These are phyloP conservation scores for Elongisporangium anandrum DNA, from an alignment of 352 stramenopile species.

Conservation along the genomic window DNA sequence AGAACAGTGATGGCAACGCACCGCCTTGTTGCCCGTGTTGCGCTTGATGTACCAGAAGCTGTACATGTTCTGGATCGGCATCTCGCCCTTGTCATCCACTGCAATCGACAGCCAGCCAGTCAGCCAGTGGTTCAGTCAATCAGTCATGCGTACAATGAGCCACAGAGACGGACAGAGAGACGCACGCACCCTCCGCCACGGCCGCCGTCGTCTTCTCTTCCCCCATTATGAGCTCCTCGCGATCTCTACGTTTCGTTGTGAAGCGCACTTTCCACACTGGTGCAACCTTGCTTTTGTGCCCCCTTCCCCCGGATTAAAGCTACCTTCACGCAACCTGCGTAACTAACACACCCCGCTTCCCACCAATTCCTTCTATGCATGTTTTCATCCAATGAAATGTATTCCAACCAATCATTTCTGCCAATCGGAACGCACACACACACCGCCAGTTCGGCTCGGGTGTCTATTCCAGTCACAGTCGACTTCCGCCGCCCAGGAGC, in stretches of 20 bases:
- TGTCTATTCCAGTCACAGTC: neutral
- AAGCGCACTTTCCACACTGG: neutral
- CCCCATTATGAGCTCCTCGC: neutral
- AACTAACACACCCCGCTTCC: neutral
- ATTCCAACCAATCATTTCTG: neutral
- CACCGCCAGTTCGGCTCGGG: neutral
- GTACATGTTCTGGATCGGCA: slow-evolving; percentile 87
- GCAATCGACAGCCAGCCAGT: neutral
- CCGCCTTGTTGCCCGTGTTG: slow-evolving; percentile 71
- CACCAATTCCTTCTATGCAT: neutral
- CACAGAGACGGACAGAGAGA: neutral
- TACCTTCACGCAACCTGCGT: neutral
- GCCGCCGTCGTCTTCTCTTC: neutral
- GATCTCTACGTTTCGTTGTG: neutral
- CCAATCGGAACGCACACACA: neutral
- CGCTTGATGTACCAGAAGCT: slow-evolving; percentile 90
- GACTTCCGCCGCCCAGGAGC: neutral
- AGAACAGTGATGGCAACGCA: no score
- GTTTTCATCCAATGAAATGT: neutral
- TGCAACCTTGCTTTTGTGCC: neutral
- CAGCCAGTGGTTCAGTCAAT: neutral
- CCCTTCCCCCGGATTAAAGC: neutral
- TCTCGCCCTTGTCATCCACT: slow-evolving; percentile 22
- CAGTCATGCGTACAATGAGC: neutral
- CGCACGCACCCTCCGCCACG: neutral